Base-by-base conservation (phyloP, 2,329 filamentous ascomycete genomes). In the Myriosclerotinia scirpicola region DNA sequence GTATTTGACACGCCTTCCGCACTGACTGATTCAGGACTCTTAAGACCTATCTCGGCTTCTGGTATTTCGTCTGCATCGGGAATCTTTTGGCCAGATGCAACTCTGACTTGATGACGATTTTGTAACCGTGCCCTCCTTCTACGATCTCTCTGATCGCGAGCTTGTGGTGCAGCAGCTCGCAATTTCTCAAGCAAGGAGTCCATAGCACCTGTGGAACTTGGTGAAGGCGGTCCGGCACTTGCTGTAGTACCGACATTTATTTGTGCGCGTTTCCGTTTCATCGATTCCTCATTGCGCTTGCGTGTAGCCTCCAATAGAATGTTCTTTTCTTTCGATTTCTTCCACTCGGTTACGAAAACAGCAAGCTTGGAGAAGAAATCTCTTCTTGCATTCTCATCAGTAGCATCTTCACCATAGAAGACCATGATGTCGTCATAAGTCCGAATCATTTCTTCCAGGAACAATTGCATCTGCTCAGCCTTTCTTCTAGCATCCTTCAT, bases 401-500 rank as follows among this genome's bases (percentile, higher is more conserved):
- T 83, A 50, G 91, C 88, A 75, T 99, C 95, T 81, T 99, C 95
- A 71, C 95, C 95, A 76, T 97, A 98, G 79, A 97, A 97, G 7
- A 89, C 85, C 89, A 98, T 93, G 73, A 98, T 97, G 76, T 97
- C 93, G 75, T 97, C 91, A 81, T 94, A 98, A 0, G 90, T 90
- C 75, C 90, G 88, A 72, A 87, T 83, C 92, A 97, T 97, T 77
- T 97, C 93, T 71, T 97, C 93, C 56, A 98, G 81, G 77, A 96
- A 97, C 30, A 98, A 82, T 76, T 92, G 86, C 88, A 98, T 90
- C 81, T 98, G 95, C 78, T 97, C 94, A 2, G 95, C 93, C 82
- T 98, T 99, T 74, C 94, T 86, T 69, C 95, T 84, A 26, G 95
- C 95, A 72, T 99, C 95, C 81, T 97, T 98, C 94, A 99, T 98